Percentiles rank a stretch among this genome's conserved stretches.
phyloP scores from a whole-genome alignment of 108 stramenopile species.

The Mediolabrus comicus region DNA sequence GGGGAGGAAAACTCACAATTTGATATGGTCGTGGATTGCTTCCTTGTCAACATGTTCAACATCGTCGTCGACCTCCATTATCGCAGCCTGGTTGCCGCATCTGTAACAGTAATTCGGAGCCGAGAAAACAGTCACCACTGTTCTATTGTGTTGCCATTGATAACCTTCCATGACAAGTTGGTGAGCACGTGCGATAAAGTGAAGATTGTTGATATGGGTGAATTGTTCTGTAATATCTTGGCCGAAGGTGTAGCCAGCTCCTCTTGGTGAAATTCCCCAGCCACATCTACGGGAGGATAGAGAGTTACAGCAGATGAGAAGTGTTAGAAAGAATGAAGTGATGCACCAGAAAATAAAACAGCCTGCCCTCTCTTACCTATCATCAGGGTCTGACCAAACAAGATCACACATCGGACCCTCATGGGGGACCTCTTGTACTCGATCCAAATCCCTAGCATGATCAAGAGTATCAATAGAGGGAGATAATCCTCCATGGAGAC shows the following conservation, averaged over 20 bases:
- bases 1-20: slow-evolving; percentile 67
- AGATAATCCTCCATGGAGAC: slow-evolving; percentile 95
- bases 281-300: slow-evolving; percentile 41
- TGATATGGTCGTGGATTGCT: slow-evolving; percentile 66
- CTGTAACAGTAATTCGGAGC: slow-evolving; percentile 98
- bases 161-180: slow-evolving; percentile 98
- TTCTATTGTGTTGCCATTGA: slow-evolving; percentile 80
- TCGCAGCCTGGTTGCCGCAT: slow-evolving; percentile 97
- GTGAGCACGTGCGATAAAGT: slow-evolving; percentile 92
- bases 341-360: neutral
- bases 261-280: slow-evolving; percentile 89
- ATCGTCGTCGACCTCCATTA: slow-evolving; percentile 83
- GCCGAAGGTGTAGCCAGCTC: slow-evolving; percentile 95
- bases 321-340: neutral
- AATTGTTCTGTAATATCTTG: slow-evolving; percentile 94
- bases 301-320: neutral
- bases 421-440: slow-evolving; percentile 98
- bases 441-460: slow-evolving; percentile 92
- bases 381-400: slow-evolving; percentile 99
- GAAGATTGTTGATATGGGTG: slow-evolving; percentile 88
- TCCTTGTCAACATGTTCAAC: slow-evolving; percentile 57
- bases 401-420: slow-evolving; percentile 99
- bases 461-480: slow-evolving; percentile 92
- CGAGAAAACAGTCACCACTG: slow-evolving; percentile 94
- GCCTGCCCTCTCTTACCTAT: slow-evolving; percentile 54